Base-by-base conservation (phyloP, 768 basidiomycete species). In the Podaxis rugospora region DNA sequence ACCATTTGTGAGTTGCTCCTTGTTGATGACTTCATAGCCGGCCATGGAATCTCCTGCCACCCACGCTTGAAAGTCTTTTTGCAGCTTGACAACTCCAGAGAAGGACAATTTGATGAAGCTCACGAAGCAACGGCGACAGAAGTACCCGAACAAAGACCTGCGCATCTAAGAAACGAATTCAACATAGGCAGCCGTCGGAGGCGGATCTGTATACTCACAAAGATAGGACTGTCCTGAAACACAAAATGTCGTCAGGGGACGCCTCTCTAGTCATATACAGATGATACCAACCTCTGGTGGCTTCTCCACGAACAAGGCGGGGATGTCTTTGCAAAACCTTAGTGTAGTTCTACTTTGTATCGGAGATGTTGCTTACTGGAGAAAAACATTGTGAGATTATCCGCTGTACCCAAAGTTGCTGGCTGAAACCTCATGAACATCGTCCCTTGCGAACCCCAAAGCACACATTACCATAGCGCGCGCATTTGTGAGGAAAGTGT, bases 61-160 rank as follows among this genome's bases (percentile, higher is more conserved):
- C 92, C 90, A 93, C 5, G 76, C 73, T 61, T 81, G 76, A 66
- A 89, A 92, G 67, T 92, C 86, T 51, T 75, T 72, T 65, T 85
- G 84, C 37, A 93, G 78, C 65, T 83, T 83, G 54, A 81, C 76
- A n/a, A 89, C 78, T 10, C 88, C 90, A 51, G 81, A 79, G 65
- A 88, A 92, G 0, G 92, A 90, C 2, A 94, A 76, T 68, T 93
- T 93, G 66, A 82, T 68, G 71, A 88, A 93, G 66, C 82, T 87
- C 52, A 91, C 79, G 62, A 81, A 87, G 68, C 89, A 92, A 42
- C 92, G 81, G 51, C 92, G 87, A 65, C 83, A 86, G 68, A 93
- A 93, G 66, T 85, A 90, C 2, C 91, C 93, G 70, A 93, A 90
- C 21, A 90, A 73, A 2, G 92, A 93, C 18, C 89, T 85, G 27